Percentiles rank a stretch among this genome's conserved stretches.
These are phyloP conservation scores for Lodderomyces margitis DNA, from an alignment of 1,139 yeast genomes.

Conservation along the genomic window DNA sequence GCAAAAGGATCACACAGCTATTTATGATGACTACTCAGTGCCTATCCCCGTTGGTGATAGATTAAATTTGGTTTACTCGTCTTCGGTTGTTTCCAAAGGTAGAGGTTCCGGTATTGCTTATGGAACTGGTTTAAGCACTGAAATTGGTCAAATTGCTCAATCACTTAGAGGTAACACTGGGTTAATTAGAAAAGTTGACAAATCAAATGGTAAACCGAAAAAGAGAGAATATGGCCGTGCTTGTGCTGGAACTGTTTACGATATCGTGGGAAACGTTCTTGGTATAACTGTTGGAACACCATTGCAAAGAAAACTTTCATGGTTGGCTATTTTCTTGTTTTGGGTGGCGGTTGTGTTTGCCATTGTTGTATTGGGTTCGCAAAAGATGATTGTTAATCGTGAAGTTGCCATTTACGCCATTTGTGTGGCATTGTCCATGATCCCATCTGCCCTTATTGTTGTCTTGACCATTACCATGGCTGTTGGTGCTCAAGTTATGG, in stretches of 20 bases:
- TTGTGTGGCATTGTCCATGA: constrained; percentile 80
- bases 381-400: constrained; percentile 59
- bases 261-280: constrained; percentile 60
- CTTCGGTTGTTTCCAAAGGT: constrained; percentile 74
- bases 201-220: constrained; percentile 22
- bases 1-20: constrained; percentile 47
- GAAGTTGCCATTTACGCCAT: constrained; percentile 83
- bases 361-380: constrained; percentile 77
- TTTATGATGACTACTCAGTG: constrained; percentile 30
- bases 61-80: constrained; percentile 68
- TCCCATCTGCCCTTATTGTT: constrained; percentile 77
- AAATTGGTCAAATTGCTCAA: constrained; percentile 74
- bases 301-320: constrained; percentile 62
- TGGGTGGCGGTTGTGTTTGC: constrained; percentile 75
- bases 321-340: constrained; percentile 67
- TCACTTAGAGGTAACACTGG: constrained; percentile 43
- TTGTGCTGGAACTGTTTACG: constrained; percentile 34
- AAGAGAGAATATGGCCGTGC: constrained; percentile 51
- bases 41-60: constrained; percentile 74
- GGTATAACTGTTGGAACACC: constrained; percentile 82
- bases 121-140: constrained; percentile 68
- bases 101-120: constrained; percentile 70
- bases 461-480: constrained; percentile 87
- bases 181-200: constrained; percentile 28
- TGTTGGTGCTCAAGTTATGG: constrained; percentile 81